A percentile compares a stretch with the other conserved stretches of the same genome.
phyloP scores from a whole-genome alignment of 2,329 filamentous ascomycete genomes.

The Drechslera avenae region DNA sequence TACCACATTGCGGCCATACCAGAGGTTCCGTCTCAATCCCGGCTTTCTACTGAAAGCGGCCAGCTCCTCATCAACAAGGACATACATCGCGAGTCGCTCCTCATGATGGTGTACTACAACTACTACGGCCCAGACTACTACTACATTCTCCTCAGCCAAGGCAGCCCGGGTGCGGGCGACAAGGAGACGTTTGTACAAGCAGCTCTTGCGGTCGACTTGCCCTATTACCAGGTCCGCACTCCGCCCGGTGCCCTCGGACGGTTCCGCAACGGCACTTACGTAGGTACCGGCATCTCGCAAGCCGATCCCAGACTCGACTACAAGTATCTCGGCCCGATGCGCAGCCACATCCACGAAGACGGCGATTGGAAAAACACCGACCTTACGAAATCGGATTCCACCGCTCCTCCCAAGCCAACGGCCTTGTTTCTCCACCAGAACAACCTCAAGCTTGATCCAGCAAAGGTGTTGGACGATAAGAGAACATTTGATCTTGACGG shows the following conservation, averaged over 20 bases:
- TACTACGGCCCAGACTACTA: constrained; percentile 59
- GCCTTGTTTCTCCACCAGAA: constrained; percentile 33
- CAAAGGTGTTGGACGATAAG: constrained; percentile 14
- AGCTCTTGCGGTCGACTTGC: constrained; percentile 49
- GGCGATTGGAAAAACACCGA: constrained; percentile 17
- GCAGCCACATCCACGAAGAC: constrained; percentile 19
- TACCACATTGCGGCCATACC: constrained; percentile 53
- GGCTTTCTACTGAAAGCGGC: constrained; percentile 55
- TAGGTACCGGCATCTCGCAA: constrained; percentile 24
- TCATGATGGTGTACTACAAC: constrained; percentile 62
- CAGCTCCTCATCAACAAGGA: constrained; percentile 57
- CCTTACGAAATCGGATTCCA: constrained; percentile 1
- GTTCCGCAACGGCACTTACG: constrained; percentile 14
- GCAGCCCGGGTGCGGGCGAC: constrained; percentile 53
- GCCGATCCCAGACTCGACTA: constrained; percentile 28
- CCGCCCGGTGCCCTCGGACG: constrained; percentile 41
- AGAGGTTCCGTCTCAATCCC: constrained; percentile 31
- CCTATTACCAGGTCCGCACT: constrained; percentile 51
- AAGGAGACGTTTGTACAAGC: constrained; percentile 58
- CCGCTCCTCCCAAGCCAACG: constrained; percentile 8
- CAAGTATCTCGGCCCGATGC: constrained; percentile 21
- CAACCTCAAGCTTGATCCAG: constrained; percentile 25
- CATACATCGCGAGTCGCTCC: constrained; percentile 53
- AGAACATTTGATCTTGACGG: constrained; percentile 15
- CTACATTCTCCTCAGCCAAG: constrained; percentile 56